Conservation (phyloP, 345 rosid species). For the Streptanthus diversifolius region DNA sequence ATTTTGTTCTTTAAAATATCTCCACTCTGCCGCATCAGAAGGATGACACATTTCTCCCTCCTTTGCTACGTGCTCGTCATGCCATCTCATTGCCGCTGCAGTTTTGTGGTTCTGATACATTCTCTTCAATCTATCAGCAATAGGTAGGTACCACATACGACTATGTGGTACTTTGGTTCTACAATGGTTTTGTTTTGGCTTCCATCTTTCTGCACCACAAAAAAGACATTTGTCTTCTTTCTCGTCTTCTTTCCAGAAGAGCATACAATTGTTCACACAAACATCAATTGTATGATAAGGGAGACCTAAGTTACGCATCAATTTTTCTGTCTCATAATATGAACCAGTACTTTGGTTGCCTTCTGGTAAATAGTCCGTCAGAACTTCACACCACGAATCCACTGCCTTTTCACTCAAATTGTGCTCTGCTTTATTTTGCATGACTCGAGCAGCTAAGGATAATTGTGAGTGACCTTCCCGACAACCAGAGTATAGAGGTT, state of each 20-base stretch:
- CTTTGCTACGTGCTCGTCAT: background rate
- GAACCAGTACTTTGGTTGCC: background rate
- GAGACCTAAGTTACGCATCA: background rate
- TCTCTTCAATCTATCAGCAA: background rate
- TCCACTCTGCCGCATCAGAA: background rate
- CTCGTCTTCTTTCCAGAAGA: background rate
- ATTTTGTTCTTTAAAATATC: background rate
- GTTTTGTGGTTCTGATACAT: background rate
- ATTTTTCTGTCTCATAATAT: background rate
- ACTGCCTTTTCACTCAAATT: background rate
- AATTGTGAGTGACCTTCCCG: background rate
- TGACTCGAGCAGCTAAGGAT: background rate
- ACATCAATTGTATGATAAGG: background rate
- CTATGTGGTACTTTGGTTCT: background rate
- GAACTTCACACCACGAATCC: background rate
- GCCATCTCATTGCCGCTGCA: background rate
- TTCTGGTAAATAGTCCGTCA: background rate
- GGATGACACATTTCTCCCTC: background rate
- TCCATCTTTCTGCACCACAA: background rate
- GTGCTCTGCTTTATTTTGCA: background rate
- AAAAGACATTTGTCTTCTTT: background rate
- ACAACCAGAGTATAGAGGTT: background rate
- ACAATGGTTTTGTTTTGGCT: background rate
- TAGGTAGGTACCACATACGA: background rate
- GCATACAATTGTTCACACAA: background rate